phyloP scores from a whole-genome alignment of 441 rosid genomes.

The Erodium texanum region DNA sequence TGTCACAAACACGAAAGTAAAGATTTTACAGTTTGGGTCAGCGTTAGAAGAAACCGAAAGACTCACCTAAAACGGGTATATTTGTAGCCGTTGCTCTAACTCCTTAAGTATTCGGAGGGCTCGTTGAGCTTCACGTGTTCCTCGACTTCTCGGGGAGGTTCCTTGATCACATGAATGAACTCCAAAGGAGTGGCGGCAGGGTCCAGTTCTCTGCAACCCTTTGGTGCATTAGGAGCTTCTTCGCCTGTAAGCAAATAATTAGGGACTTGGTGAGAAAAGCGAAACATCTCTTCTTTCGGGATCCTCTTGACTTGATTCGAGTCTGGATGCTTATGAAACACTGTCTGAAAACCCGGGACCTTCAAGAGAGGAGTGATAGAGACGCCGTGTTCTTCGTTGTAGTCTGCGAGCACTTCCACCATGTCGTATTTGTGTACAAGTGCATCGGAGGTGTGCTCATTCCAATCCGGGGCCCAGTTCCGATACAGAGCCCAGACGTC shows the following conservation, averaged over 20 bases:
- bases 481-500: slow-evolving; percentile 89
- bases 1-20: no score
- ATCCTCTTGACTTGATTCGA: slow-evolving; percentile 37
- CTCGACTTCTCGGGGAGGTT: not conserved
- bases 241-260: slow-evolving; percentile 59
- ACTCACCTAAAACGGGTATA: no score
- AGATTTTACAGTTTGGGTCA: no score
- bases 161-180: slow-evolving; percentile 32
- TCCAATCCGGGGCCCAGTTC: slow-evolving; percentile 88
- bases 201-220: slow-evolving; percentile 73
- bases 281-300: slow-evolving; percentile 68
- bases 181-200: slow-evolving; percentile 88
- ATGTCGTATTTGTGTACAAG: slow-evolving; percentile 73
- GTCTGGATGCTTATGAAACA: slow-evolving; percentile 46
- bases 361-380: slow-evolving; percentile 53
- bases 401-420: slow-evolving; percentile 84
- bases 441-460: slow-evolving; percentile 50
- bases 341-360: slow-evolving; percentile 59
- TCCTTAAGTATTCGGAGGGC: no score
- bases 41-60: no score
- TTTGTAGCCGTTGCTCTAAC: no score
- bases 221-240: slow-evolving; percentile 59
- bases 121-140: no score
- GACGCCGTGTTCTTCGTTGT: slow-evolving; percentile 46
- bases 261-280: slow-evolving; percentile 96